Percentiles rank a stretch among this genome's conserved stretches.
These are phyloP conservation scores for Acanthamoeba healyi DNA, from an alignment of 208 protist species.

Conservation along the genomic window DNA sequence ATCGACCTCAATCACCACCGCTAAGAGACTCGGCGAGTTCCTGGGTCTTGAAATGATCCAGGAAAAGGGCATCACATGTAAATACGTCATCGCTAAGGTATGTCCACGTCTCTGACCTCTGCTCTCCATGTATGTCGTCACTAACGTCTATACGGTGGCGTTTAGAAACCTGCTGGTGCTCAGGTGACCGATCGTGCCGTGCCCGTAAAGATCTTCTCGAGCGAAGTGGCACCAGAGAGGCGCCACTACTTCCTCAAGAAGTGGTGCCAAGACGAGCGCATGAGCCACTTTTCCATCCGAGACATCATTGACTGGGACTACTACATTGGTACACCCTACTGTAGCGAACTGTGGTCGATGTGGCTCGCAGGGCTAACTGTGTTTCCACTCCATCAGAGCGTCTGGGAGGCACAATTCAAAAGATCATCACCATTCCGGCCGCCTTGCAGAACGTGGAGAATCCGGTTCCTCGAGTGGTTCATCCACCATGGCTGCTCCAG, in stretches of 20 bases:
- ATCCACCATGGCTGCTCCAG: conserved; percentile 98
- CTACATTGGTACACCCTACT: conserved; percentile 94
- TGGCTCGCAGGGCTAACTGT: not conserved
- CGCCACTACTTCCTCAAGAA: conserved; percentile 95
- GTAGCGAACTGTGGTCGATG: not conserved
- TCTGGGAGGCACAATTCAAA: conserved; percentile 97
- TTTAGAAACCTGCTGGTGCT: conserved; percentile 92
- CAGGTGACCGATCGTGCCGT: conserved; percentile 98
- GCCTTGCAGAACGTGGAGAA: conserved; percentile 97
- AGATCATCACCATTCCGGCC: conserved; percentile 99
- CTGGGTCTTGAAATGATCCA: conserved; percentile 98
- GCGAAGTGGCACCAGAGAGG: conserved; percentile 92
- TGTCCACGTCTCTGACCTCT: too few relatives aligned
- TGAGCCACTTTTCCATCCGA: conserved; percentile 92
- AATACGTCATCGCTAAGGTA: conserved; percentile 97
- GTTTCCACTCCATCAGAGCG: conserved; percentile 84
- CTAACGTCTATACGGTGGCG: not conserved
- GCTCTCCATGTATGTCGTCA: not conserved
- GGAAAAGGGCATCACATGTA: conserved; percentile 96
- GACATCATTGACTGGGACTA: conserved; percentile 99
- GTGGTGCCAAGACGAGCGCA: conserved; percentile 92
- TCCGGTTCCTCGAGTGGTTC: conserved; percentile 97
- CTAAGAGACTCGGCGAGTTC: conserved; percentile 97
- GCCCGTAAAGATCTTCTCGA: conserved; percentile 97
- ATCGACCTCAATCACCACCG: conserved; percentile 98